Conservation (phyloP, 2,329 filamentous ascomycete species). For the Myriosclerotinia duriaeana region DNA sequence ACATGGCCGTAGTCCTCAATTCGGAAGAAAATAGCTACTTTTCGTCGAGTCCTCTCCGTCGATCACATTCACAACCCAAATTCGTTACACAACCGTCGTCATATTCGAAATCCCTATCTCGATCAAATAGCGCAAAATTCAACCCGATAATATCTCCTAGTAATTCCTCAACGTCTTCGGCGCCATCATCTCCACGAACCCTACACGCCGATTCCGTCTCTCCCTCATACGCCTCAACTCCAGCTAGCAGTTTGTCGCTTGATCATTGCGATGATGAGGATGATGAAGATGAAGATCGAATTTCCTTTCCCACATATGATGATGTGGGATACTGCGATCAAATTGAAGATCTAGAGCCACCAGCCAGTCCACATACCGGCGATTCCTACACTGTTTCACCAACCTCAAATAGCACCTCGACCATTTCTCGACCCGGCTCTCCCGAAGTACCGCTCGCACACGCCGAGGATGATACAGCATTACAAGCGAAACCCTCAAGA, state of each 20-base stretch:
- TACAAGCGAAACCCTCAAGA: conserved; percentile 50
- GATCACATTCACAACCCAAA: conserved; percentile 61
- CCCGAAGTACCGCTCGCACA: conserved; percentile 30
- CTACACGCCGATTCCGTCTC: conserved; percentile 52
- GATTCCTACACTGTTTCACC: conserved; percentile 58
- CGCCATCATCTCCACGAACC: conserved; percentile 56
- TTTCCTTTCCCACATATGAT: conserved; percentile 44
- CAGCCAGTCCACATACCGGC: conserved; percentile 50
- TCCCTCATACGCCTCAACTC: conserved; percentile 61
- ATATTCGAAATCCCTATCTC: conserved; percentile 48
- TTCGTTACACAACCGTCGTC: conserved; percentile 53
- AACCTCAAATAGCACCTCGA: conserved; percentile 60
- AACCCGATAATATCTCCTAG: conserved; percentile 33
- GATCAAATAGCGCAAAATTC: conserved; percentile 42
- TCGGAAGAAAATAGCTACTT: conserved; percentile 59
- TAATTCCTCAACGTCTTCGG: conserved; percentile 48
- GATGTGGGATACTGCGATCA: conserved; percentile 30
- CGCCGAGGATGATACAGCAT: conserved; percentile 56
- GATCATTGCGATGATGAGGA: conserved; percentile 62
- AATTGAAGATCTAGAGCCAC: conserved; percentile 49
- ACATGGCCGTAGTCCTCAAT: conserved; percentile 41
- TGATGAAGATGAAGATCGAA: conserved; percentile 41
- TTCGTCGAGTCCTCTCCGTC: conserved; percentile 52
- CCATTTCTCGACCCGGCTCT: conserved; percentile 48
- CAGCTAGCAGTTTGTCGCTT: conserved; percentile 62